These are phyloP conservation scores for Hemileccinum rubropunctum DNA, from an alignment of 768 basidiomycete genomes.

Conservation along the genomic window DNA sequence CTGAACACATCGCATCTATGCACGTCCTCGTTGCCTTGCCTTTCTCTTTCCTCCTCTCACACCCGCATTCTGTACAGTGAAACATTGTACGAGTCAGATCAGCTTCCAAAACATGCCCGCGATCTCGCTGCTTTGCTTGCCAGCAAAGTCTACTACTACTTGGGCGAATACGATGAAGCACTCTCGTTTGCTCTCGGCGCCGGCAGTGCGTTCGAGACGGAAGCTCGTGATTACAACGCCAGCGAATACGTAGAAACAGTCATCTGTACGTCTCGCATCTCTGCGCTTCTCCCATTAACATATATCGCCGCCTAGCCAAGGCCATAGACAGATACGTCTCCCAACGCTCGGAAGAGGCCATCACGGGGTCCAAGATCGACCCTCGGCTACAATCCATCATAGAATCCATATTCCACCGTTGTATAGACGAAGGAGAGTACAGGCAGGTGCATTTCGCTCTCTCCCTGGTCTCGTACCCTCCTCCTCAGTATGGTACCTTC, in stretches of 20 bases:
- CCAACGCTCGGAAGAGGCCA: slow-evolving; percentile 55
- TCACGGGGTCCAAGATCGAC: slow-evolving; percentile 63
- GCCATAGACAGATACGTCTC: slow-evolving; percentile 93
- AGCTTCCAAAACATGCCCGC: slow-evolving; percentile 69
- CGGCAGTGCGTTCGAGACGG: slow-evolving; percentile 79
- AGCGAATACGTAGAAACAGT: slow-evolving; percentile 95
- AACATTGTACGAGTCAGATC: slow-evolving; percentile 80
- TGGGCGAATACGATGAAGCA: slow-evolving; percentile 94
- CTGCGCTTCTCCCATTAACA: not conserved
- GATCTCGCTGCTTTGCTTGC: slow-evolving; percentile 86
- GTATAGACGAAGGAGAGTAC: slow-evolving; percentile 85
- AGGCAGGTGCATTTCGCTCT: slow-evolving; percentile 62
- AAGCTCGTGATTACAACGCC: slow-evolving; percentile 57
- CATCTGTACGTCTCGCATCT: slow-evolving; percentile 62
- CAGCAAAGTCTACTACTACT: slow-evolving; percentile 98
- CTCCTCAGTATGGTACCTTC: slow-evolving; percentile 9
- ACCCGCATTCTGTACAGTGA: slow-evolving; percentile 54
- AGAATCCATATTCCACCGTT: slow-evolving; percentile 83
- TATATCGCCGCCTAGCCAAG: slow-evolving; percentile 58
- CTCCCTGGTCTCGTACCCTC: not conserved
- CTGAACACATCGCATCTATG: slow-evolving; percentile 90
- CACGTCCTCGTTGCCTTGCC: slow-evolving; percentile 39
- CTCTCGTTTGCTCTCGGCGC: slow-evolving; percentile 93
- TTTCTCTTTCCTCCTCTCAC: slow-evolving; percentile 8
- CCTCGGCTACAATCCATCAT: slow-evolving; percentile 79